Percentiles rank a stretch among this genome's conserved stretches.
Conservation (phyloP, 805 yeast genomes). For the Komagataella pseudopastoris region DNA sequence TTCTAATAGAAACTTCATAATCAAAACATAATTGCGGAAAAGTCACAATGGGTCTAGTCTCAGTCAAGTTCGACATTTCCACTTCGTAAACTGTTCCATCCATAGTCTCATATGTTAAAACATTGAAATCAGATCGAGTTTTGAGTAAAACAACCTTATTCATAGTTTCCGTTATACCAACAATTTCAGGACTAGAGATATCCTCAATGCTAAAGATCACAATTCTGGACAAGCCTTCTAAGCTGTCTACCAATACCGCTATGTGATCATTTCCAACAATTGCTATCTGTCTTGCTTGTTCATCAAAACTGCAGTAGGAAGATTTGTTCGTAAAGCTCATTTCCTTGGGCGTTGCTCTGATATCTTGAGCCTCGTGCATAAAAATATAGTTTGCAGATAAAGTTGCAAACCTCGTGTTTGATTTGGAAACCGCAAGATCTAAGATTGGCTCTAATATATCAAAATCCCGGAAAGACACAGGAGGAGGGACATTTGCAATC, state of each 20-base stretch:
- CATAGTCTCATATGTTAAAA: slow-evolving; percentile 43
- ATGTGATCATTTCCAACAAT: slow-evolving; percentile 36
- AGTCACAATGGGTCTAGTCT: slow-evolving; percentile 22
- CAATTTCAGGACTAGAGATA: slow-evolving; percentile 23
- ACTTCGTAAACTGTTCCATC: slow-evolving; percentile 39
- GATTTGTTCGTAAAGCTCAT: slow-evolving; percentile 17
- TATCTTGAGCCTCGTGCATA: slow-evolving; percentile 25
- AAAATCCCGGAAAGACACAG: slow-evolving; percentile 63
- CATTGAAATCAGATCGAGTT: slow-evolving; percentile 36
- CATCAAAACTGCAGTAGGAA: slow-evolving; percentile 25
- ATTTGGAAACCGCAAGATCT: slow-evolving; percentile 50
- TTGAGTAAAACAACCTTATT: slow-evolving; percentile 42
- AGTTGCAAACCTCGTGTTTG: slow-evolving; percentile 46
- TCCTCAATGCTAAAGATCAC: slow-evolving; percentile 34
- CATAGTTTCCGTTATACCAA: slow-evolving; percentile 27
- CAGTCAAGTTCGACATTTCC: slow-evolving; percentile 15
- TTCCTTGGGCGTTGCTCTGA: slow-evolving; percentile 28
- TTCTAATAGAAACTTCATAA: slow-evolving; percentile 29
- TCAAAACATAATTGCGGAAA: slow-evolving; percentile 65
- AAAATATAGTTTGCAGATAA: slow-evolving; percentile 32
- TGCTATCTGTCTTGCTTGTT: slow-evolving; percentile 49
- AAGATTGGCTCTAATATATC: slow-evolving; percentile 38
- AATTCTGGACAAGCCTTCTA: slow-evolving; percentile 33
- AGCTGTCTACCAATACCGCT: slow-evolving; percentile 47
- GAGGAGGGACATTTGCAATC: slow-evolving; percentile 89